Evolutionary conservation across 192 early-diverging fungal genomes (phyloP).

Genomic region (Obelidium mucronatum): DNA sequence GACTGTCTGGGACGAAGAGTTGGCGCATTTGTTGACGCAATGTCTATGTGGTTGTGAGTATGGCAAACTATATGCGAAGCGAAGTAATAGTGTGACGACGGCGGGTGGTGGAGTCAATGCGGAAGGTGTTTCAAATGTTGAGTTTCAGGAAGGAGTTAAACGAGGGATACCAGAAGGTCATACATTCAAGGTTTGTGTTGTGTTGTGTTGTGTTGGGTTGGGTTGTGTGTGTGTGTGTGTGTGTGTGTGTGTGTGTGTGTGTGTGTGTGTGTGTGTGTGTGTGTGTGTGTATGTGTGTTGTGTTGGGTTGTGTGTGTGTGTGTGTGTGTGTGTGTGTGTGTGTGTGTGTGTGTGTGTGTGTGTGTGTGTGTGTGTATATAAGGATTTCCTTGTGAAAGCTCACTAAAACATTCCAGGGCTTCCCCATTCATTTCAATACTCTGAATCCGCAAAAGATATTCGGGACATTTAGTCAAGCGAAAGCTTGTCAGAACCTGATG

Average conservation of each 20-base stretch:
- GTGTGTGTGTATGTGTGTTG: constrained; percentile 9
- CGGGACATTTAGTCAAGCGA: constrained; percentile 22
- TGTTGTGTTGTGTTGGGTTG: no score
- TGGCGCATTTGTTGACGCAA: constrained; percentile 30
- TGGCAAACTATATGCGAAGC: constrained; percentile 11
- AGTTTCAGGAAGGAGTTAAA: constrained; percentile 39
- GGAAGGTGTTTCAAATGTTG: constrained; percentile 7
- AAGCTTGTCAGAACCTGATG: constrained; percentile 42
- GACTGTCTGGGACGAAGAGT: constrained; percentile 35
- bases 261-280: background rate
- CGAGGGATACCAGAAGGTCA: constrained; percentile 40
- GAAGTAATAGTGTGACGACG: no score
- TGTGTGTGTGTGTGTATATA: no score
- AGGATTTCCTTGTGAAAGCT: background rate
- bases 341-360: no score
- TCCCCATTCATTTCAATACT: constrained; percentile 41
- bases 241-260: no score
- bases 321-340: no score
- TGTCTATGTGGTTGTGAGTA: constrained; percentile 39
- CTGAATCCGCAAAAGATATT: constrained; percentile 42
- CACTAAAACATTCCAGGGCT: constrained; percentile 40
- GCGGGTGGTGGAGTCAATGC: background rate
- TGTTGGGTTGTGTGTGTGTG: no score
- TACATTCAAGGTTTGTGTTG: constrained; percentile 39
- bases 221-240: background rate